phyloP scores from a whole-genome alignment of 176 grass and related monocot species.

The Secale cereale region DNA sequence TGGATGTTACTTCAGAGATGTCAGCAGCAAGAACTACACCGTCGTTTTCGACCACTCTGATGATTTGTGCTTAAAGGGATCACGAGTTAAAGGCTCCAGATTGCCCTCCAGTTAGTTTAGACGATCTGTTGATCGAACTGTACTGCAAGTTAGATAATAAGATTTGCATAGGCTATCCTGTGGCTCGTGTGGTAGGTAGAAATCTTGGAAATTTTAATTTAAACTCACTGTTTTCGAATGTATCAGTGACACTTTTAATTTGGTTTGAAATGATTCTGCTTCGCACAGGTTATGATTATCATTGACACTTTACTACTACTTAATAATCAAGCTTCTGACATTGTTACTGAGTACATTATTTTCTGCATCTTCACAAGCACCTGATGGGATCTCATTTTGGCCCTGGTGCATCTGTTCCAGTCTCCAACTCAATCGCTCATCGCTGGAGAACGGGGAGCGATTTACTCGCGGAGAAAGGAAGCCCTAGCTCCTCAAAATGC shows the following conservation, averaged over 20 bases:
- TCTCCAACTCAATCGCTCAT: neutral
- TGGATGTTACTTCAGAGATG: constrained; percentile 71
- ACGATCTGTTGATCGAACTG: neutral
- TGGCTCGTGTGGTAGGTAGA: constrained; percentile 19
- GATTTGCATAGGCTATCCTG: neutral
- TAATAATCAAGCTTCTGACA: neutral
- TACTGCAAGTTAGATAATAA: neutral
- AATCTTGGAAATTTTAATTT: constrained; percentile 3
- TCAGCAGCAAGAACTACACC: constrained; percentile 59
- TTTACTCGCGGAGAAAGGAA: neutral
- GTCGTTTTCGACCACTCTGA: constrained; percentile 40
- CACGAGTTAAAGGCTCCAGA: neutral
- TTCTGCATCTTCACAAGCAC: neutral
- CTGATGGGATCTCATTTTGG: neutral
- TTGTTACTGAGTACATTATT: neutral
- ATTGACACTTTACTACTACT: neutral
- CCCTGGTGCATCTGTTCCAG: neutral
- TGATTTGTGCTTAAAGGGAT: constrained; percentile 44
- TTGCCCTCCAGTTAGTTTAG: neutral
- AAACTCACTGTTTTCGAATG: neutral
- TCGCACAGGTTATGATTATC: neutral
- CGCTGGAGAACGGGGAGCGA: neutral
- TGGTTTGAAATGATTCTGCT: neutral
- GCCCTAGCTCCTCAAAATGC: neutral
- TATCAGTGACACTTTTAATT: neutral